Percentiles rank a stretch among this genome's conserved stretches.
Evolutionary conservation across 164 flowering plant genomes (phyloP).

Genomic region (Tetrastigma voinierianum): DNA sequence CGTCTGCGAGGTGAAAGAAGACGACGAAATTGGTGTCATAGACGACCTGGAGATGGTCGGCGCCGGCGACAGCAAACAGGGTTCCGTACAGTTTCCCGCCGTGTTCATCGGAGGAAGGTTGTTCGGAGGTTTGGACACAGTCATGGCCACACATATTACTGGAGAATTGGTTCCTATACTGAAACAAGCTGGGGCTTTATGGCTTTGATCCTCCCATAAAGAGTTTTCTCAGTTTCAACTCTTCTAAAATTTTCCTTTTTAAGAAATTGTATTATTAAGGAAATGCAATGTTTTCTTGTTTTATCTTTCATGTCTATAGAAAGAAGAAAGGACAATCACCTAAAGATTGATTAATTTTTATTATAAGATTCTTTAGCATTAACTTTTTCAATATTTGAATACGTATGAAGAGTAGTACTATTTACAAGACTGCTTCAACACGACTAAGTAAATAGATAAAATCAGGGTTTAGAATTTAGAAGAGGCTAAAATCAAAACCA

Average conservation of each 20-base stretch:
- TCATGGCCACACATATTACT: constrained; percentile 71
- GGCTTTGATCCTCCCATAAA: constrained; percentile 55
- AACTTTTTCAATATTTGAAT: no score
- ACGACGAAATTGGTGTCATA: constrained; percentile 33
- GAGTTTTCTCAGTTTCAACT: background rate
- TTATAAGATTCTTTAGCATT: no score
- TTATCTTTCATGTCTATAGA: background rate
- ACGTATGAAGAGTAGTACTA: no score
- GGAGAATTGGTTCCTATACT: constrained; percentile 66
- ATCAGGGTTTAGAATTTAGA: no score
- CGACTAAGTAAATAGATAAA: no score
- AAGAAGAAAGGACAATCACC: background rate
- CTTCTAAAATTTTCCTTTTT: background rate
- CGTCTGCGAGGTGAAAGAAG: constrained; percentile 64
- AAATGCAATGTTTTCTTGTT: background rate
- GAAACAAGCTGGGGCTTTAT: constrained; percentile 71
- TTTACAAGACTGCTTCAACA: no score
- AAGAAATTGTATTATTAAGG: background rate
- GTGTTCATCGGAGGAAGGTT: constrained; percentile 66
- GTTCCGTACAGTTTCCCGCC: constrained; percentile 41
- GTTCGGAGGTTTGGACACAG: constrained; percentile 70
- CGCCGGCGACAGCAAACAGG: constrained; percentile 1
- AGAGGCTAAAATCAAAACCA: no score
- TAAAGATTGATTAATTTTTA: no score
- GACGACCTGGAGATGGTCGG: constrained; percentile 20